These are phyloP conservation scores for Cercophora newfieldiana DNA, from an alignment of 495 filamentous ascomycete species.

Conservation along the genomic window DNA sequence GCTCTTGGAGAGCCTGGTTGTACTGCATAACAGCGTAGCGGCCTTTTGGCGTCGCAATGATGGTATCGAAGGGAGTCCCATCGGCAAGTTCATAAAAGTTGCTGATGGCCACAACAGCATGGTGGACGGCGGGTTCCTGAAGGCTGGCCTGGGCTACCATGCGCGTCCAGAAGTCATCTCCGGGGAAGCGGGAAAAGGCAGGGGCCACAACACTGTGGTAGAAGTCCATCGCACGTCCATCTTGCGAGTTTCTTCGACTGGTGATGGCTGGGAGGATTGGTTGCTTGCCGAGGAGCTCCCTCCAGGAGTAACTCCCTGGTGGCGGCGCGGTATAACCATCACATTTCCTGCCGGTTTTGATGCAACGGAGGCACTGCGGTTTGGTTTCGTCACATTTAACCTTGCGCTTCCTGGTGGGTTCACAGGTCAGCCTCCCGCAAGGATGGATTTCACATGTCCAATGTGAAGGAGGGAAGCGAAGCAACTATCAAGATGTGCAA, in stretches of 20 bases:
- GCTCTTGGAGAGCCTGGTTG: slow-evolving; percentile 36
- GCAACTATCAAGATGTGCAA: too few species aligned
- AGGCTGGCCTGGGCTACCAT: slow-evolving; percentile 51
- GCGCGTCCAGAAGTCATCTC: slow-evolving; percentile 54
- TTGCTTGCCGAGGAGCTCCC: slow-evolving; percentile 26
- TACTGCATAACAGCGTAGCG: slow-evolving; percentile 36
- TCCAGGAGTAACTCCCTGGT: slow-evolving; percentile 23
- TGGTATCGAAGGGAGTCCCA: slow-evolving; percentile 20
- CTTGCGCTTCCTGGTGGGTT: slow-evolving; percentile 27
- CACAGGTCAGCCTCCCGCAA: slow-evolving; percentile 14
- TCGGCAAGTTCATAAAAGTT: slow-evolving; percentile 36
- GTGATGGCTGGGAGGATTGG: slow-evolving; percentile 28
- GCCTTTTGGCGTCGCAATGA: slow-evolving; percentile 17
- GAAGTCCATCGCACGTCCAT: slow-evolving; percentile 43
- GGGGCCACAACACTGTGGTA: slow-evolving; percentile 42
- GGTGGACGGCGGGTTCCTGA: slow-evolving; percentile 54
- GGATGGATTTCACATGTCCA: too few species aligned
- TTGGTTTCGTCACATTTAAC: slow-evolving; percentile 44
- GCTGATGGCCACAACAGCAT: slow-evolving; percentile 52
- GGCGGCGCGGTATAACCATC: slow-evolving; percentile 32
- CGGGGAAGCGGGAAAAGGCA: slow-evolving; percentile 43
- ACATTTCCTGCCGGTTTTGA: slow-evolving; percentile 32
- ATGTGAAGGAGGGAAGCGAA: slow-evolving; percentile 3
- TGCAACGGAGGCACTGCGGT: slow-evolving; percentile 36
- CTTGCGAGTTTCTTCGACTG: slow-evolving; percentile 26